phyloP scores from a whole-genome alignment of 768 basidiomycete species.

The Termitomyces sp. region DNA sequence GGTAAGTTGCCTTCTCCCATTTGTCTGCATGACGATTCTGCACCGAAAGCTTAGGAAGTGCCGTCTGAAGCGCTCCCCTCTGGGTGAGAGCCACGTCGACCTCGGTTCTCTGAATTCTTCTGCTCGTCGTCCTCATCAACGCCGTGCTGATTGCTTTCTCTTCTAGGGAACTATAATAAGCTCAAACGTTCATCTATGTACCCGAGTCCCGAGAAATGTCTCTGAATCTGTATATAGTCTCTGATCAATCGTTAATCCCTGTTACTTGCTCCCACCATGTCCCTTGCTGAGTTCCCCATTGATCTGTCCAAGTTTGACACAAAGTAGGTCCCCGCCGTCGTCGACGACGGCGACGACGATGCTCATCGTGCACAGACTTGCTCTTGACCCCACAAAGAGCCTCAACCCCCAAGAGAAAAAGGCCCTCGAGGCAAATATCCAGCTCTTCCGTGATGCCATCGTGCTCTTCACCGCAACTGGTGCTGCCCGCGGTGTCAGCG shows the following conservation, averaged over 20 bases:
- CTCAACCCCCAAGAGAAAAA: conserved; percentile 59
- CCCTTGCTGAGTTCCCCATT: conserved; percentile 59
- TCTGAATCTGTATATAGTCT: background rate
- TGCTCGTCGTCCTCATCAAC: conserved; percentile 6
- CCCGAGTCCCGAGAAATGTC: conserved; percentile 1
- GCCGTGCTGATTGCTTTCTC: background rate
- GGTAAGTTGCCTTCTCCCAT: background rate
- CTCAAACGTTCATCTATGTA: background rate
- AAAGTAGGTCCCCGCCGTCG: conserved; percentile 36
- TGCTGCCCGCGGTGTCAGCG: conserved; percentile 80
- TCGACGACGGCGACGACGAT: background rate
- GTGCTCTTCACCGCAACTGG: conserved; percentile 84
- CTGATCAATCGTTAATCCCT: background rate
- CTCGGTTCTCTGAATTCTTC: conserved; percentile 48
- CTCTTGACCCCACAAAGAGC: conserved; percentile 64
- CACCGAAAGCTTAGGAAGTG: conserved; percentile 53
- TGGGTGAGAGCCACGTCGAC: conserved; percentile 36
- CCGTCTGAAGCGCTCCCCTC: conserved; percentile 44
- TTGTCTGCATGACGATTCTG: conserved; percentile 33
- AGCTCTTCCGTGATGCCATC: conserved; percentile 78
- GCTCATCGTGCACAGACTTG: conserved; percentile 37
- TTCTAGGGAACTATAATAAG: background rate
- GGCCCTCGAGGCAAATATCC: conserved; percentile 61
- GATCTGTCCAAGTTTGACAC: conserved; percentile 67
- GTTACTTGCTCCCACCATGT: conserved; percentile 6